Conservation (phyloP, 805 yeast species). For the Kodamaea nitidulidarum region DNA sequence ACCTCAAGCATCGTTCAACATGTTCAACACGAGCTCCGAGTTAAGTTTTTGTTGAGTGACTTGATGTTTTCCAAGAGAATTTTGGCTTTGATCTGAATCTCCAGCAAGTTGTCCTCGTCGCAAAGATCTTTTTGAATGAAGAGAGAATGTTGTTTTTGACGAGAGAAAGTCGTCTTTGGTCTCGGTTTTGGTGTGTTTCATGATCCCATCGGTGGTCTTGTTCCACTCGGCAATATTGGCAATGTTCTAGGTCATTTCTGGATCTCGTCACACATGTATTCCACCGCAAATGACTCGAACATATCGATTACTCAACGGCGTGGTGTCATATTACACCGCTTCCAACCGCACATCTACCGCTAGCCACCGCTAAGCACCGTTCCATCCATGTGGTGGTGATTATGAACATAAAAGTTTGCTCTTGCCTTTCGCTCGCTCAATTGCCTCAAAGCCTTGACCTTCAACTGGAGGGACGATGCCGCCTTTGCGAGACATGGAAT, state of each 20-base stretch:
- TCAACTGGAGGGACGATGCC: no score
- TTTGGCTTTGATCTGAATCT: slow-evolving; percentile 76
- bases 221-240: slow-evolving; percentile 32
- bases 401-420: no score
- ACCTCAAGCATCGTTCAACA: slow-evolving; percentile 53
- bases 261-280: slow-evolving; percentile 37
- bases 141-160: no score
- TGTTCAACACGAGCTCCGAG: slow-evolving; percentile 70
- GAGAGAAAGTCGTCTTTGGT: slow-evolving; percentile 28
- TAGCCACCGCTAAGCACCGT: no score
- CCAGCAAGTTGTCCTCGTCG: slow-evolving; percentile 42
- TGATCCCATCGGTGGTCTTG: slow-evolving; percentile 42
- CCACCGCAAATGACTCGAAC: slow-evolving; percentile 38
- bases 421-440: no score
- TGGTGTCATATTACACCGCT: no score
- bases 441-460: no score
- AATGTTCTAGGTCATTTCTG: slow-evolving; percentile 19
- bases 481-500: no score
- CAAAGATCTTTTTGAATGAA: slow-evolving; percentile 24
- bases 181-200: slow-evolving; percentile 47
- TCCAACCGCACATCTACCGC: no score
- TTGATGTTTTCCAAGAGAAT: slow-evolving; percentile 71
- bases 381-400: no score
- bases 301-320: no score
- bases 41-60: slow-evolving; percentile 74